Conservation (phyloP, 345 rosid genomes). For the Toxicodendron radicans region DNA sequence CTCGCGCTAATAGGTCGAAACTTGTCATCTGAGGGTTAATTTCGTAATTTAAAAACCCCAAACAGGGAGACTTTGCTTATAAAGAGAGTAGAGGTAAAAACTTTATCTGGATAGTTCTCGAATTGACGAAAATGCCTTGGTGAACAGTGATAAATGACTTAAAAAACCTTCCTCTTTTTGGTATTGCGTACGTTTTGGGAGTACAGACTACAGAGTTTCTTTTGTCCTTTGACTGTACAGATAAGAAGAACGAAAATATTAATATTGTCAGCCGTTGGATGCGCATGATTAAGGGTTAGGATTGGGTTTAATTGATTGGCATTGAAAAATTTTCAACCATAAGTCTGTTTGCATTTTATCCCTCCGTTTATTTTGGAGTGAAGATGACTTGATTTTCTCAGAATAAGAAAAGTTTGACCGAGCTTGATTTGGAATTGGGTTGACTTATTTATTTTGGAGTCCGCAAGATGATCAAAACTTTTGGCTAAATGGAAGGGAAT, state of each 20-base stretch:
- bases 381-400: too few species aligned
- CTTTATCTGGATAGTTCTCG: not conserved
- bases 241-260: not conserved
- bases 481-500: too few species aligned
- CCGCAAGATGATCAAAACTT: too few species aligned
- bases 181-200: not conserved
- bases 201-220: not conserved
- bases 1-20: not conserved
- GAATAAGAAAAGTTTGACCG: too few species aligned
- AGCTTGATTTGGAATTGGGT: too few species aligned
- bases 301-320: not conserved
- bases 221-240: not conserved
- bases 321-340: not conserved
- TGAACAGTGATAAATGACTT: not conserved
- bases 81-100: not conserved
- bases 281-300: not conserved
- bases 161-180: not conserved
- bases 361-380: too few species aligned
- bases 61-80: not conserved
- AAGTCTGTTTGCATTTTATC: not conserved
- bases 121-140: constrained; percentile 16
- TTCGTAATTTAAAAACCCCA: too few species aligned
- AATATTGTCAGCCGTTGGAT: not conserved
- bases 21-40: too few species aligned
- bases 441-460: too few species aligned